Evolutionary conservation across 106 monocot species (phyloP), one percentile per base, ranked within the genome.

Genomic region (Allium sativum): DNA sequence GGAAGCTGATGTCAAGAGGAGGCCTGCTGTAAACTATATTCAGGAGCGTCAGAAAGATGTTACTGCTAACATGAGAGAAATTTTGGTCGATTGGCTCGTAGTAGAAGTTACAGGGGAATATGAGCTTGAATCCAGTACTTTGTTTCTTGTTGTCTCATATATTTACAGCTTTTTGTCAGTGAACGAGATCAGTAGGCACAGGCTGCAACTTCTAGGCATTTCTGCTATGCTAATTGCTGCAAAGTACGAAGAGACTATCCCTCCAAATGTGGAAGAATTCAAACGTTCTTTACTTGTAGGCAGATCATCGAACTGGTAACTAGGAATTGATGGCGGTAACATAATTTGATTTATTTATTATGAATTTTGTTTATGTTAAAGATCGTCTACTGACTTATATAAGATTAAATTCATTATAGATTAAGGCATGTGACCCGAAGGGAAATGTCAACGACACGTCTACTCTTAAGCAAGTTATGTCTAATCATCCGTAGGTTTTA

Each of bases 51-150:
- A 95, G 72, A 78, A 51, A 11, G 95, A 95, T 44, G 73, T 95
- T 10, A 95, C 81, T 11, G 65, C 83, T 9, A 84, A 83, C 41
- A 95, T 90, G 95, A 72, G 95, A 16, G 76, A 71, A 12, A 73
- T 95, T 42, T 69, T 90, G 50, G 81, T 95, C 18, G 95, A 95
- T 73, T 95, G 95, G 95, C 66, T 95, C 47, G 90, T 90, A n/a
- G n/a, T n/a, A 7, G 83, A 95, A 70, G 90, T 95, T 45, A 78
- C 87, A 0, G 83, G 87, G 73, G 86, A 92, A 68, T 92, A 84
- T 18, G 81, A 79, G 50, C 76, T 92, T 42, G 65, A 74, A 3
- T 81, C 92, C 1, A 68, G 71, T 48, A 78, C 82, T 3, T 58
- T 82, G 7, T 82, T 65, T 58, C 73, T 82, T 62, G 65, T 78